Conservation (phyloP, 768 basidiomycete genomes). For the Xerocomellus dryophilus region DNA sequence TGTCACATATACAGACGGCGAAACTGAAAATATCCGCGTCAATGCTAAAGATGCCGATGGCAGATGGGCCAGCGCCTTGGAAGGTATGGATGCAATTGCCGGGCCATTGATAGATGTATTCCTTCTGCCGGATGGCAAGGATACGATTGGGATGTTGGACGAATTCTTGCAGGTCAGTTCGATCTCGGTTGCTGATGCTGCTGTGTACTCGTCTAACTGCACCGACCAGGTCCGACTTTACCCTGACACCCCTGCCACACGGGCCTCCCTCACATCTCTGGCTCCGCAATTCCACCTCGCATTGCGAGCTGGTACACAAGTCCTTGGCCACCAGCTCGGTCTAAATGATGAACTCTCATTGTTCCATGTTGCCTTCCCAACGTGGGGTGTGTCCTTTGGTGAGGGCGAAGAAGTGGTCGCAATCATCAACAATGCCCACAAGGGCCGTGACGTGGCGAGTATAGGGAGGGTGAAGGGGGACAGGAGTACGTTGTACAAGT, state of each 20-base stretch:
- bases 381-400: conserved; percentile 63
- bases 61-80: conserved; percentile 38
- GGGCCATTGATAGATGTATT: conserved; percentile 61
- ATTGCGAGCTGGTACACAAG: conserved; percentile 45
- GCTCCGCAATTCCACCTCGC: conserved; percentile 54
- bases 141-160: conserved; percentile 65
- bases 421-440: conserved; percentile 44
- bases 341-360: conserved; percentile 42
- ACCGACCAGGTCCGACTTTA: conserved; percentile 56
- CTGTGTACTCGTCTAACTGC: background rate
- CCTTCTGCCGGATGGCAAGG: conserved; percentile 44
- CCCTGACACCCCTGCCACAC: conserved; percentile 52
- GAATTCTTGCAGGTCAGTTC: conserved; percentile 66
- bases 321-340: conserved; percentile 57
- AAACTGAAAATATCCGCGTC: background rate
- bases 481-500: conserved; percentile 89
- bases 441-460: conserved; percentile 58
- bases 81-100: conserved; percentile 59
- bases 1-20: conserved; percentile 14
- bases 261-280: conserved; percentile 42
- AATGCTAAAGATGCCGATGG: conserved; percentile 4
- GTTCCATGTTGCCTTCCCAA: conserved; percentile 51
- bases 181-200: background rate
- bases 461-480: conserved; percentile 84
- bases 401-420: conserved; percentile 55